A percentile compares a stretch with the other conserved stretches of the same genome.
Conservation (phyloP, 176 grass and related monocot genomes). For the Carex kokanica region DNA sequence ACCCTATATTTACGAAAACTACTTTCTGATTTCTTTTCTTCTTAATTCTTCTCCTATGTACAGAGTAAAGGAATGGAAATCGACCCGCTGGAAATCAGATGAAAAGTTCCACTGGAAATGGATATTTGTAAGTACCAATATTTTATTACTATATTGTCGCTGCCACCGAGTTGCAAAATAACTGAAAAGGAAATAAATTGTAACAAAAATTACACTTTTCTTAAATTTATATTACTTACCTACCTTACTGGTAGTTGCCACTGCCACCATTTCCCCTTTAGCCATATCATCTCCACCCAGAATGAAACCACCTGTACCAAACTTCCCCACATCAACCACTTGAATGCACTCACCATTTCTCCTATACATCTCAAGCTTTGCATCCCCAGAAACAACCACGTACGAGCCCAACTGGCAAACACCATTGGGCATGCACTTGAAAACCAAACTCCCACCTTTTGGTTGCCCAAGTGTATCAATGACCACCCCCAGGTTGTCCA, state of each 20-base stretch:
- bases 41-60: neutral
- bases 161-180: neutral
- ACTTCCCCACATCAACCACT: conserved; percentile 45
- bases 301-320: conserved; percentile 35
- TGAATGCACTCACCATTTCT: conserved; percentile 60
- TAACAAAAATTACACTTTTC: neutral
- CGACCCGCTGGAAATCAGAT: neutral
- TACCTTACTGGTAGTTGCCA: conserved; percentile 96
- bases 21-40: neutral
- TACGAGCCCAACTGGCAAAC: conserved; percentile 65
- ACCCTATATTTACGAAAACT: neutral
- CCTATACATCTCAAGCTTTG: conserved; percentile 72
- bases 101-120: neutral
- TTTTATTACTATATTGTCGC: neutral
- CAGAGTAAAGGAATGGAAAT: neutral
- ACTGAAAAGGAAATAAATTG: neutral
- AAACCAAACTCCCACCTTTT: conserved; percentile 70
- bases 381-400: conserved; percentile 53
- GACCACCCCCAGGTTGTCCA: conserved; percentile 84
- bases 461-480: conserved; percentile 54
- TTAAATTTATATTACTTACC: conserved; percentile 43
- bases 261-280: conserved; percentile 36
- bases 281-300: conserved; percentile 52
- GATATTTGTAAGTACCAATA: neutral
- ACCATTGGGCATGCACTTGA: conserved; percentile 51